These are phyloP conservation scores for Acanthochlamys bracteata DNA, from an alignment of 106 monocot genomes.

Conservation along the genomic window DNA sequence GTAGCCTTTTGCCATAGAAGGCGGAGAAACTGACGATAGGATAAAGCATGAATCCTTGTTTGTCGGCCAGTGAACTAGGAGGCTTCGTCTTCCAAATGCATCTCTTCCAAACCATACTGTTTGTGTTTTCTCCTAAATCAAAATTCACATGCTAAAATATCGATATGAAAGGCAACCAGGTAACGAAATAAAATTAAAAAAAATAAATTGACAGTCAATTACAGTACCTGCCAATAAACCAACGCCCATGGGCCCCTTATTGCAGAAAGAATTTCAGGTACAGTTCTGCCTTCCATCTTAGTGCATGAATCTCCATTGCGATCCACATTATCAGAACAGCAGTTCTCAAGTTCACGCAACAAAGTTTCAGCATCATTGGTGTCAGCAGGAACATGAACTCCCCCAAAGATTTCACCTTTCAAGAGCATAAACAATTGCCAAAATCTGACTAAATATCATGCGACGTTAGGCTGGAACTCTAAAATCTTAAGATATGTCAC, in stretches of 20 bases:
- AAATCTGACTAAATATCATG: too few relatives aligned
- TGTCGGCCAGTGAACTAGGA: constrained; percentile 86
- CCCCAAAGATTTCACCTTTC: constrained; percentile 94
- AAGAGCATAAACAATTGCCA: neutral
- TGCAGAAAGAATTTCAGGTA: constrained; percentile 65
- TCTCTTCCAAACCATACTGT: constrained; percentile 93
- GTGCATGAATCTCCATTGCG: constrained; percentile 15
- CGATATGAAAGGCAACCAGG: neutral
- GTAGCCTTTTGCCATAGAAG: constrained; percentile 14
- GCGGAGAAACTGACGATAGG: constrained; percentile 68
- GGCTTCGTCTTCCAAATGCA: constrained; percentile 90
- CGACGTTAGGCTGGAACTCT: neutral
- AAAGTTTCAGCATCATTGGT: constrained; percentile 73
- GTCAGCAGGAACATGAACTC: constrained; percentile 51
- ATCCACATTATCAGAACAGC: constrained; percentile 27
- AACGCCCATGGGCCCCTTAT: constrained; percentile 93
- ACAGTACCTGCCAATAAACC: constrained; percentile 77
- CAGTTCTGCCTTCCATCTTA: constrained; percentile 22
- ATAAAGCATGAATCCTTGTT: constrained; percentile 52
- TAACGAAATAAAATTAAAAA: neutral
- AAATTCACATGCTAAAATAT: neutral
- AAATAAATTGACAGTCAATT: neutral
- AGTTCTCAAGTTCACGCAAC: constrained; percentile 39
- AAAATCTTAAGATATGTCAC: neutral
- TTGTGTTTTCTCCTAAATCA: constrained; percentile 36